A percentile compares a stretch with the other conserved stretches of the same genome.
Evolutionary conservation across 495 filamentous ascomycete species (phyloP).

Genomic region (Parachaetomium inaequale): DNA sequence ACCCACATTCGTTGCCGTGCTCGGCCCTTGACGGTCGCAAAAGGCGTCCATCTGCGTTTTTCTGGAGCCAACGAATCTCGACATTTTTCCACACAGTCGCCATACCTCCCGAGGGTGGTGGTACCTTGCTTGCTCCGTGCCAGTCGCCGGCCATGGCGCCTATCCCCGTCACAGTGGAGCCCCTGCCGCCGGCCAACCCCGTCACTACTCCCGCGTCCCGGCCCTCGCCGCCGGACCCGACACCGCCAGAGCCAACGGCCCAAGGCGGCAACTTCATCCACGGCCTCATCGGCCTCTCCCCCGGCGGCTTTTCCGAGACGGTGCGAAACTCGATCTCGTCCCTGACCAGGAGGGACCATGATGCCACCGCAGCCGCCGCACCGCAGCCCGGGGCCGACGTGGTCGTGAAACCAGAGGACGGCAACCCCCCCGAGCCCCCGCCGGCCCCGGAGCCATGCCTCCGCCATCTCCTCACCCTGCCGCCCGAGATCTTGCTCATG

Average conservation of each 20-base stretch:
- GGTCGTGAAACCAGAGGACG: background rate
- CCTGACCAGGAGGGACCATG: constrained; percentile 8
- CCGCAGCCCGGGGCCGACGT: background rate
- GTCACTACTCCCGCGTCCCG: background rate
- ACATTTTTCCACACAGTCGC: no score
- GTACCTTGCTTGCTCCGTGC: background rate
- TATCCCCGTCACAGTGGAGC: background rate
- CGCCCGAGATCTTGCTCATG: constrained; percentile 33
- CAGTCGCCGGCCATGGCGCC: background rate
- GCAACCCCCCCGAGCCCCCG: background rate
- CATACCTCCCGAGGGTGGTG: no score
- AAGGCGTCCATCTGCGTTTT: no score
- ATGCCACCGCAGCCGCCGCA: background rate
- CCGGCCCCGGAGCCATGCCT: background rate
- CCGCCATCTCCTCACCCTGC: constrained; percentile 25
- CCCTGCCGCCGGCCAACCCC: background rate
- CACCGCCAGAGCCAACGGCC: background rate
- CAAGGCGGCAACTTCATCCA: constrained; percentile 11
- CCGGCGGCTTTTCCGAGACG: constrained; percentile 10
- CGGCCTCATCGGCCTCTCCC: constrained; percentile 13
- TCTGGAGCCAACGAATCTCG: no score
- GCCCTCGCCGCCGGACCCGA: background rate
- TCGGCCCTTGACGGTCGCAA: background rate
- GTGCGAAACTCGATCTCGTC: constrained; percentile 24
- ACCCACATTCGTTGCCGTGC: no score